phyloP scores from a whole-genome alignment of 208 protist genomes.

The Polymyxa betae region DNA sequence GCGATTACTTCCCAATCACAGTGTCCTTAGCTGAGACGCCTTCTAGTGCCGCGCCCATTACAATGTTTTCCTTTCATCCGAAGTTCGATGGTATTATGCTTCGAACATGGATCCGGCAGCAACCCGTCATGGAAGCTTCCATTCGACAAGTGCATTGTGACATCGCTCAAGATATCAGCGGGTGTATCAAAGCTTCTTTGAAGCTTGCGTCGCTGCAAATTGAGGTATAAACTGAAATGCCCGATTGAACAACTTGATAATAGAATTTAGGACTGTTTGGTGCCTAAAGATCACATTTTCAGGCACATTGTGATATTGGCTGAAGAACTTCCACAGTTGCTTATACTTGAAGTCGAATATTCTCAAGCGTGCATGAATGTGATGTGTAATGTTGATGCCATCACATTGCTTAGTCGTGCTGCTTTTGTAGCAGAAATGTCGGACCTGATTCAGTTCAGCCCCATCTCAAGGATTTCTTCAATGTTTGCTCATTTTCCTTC shows the following conservation, averaged over 20 bases:
- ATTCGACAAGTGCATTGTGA: neutral
- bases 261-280: neutral
- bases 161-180: neutral
- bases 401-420: neutral
- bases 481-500: constrained; percentile 6
- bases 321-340: neutral
- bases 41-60: neutral
- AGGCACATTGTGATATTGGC: neutral
- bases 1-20: neutral
- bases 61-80: neutral
- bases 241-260: neutral
- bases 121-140: neutral
- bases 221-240: neutral
- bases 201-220: neutral
- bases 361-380: neutral
- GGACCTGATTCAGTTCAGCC: constrained; percentile 42
- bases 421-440: neutral
- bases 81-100: neutral
- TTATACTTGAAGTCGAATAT: neutral
- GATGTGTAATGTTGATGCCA: neutral
- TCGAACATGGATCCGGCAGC: neutral
- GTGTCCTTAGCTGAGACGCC: neutral
- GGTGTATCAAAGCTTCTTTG: neutral
- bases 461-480: neutral
- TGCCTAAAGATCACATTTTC: neutral